Evolutionary conservation across 176 grass and related monocot genomes (phyloP).

Genomic region (Melocanna baccifera): DNA sequence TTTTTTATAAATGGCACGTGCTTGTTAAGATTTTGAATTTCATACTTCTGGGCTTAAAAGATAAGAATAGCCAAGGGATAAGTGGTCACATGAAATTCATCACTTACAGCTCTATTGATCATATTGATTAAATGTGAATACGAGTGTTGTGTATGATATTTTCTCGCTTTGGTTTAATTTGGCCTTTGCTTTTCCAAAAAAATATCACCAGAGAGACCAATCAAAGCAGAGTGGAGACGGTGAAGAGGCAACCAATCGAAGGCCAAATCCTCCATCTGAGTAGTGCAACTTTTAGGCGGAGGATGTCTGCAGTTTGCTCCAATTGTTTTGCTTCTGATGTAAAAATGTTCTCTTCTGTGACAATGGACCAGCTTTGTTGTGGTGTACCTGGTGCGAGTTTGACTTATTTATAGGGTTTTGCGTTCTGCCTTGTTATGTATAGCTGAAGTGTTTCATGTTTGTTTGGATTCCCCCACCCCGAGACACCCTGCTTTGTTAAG

Average conservation of each 20-base stretch:
- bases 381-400: conserved; percentile 44
- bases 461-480: conserved; percentile 9
- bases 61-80: not conserved
- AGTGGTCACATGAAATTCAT: not conserved
- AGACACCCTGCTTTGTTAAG: conserved; percentile 19
- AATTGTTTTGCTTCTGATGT: conserved; percentile 69
- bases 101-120: not conserved
- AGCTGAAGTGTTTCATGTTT: conserved; percentile 49
- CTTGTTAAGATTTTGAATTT: not conserved
- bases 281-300: conserved; percentile 15
- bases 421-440: conserved; percentile 56
- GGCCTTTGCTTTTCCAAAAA: not conserved
- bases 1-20: not conserved
- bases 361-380: conserved; percentile 22
- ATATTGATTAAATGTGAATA: not conserved
- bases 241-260: conserved; percentile 24
- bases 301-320: conserved; percentile 21
- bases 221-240: conserved; percentile 82
- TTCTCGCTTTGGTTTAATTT: not conserved
- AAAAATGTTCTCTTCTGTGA: conserved; percentile 38
- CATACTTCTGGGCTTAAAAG: not conserved
- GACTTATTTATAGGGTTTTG: conserved; percentile 60
- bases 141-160: not conserved
- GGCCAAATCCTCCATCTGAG: not conserved
- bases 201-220: conserved; percentile 51